Base-by-base conservation (phyloP, 768 basidiomycete species). In the Lepiota venenata region DNA sequence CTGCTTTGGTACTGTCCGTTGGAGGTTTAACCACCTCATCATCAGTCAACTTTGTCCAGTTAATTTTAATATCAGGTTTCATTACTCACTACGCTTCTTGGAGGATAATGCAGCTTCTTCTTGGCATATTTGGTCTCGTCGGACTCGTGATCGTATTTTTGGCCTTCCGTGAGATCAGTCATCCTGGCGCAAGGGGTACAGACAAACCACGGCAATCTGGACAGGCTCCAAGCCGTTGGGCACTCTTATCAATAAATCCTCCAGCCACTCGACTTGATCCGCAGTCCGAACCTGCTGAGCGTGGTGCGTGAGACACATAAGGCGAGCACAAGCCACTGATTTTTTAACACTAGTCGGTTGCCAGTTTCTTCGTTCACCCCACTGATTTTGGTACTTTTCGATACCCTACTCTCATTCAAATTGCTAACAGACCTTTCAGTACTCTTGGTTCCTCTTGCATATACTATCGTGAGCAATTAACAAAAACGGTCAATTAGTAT, bases 151-250 rank as follows among this genome's bases (percentile, higher is more conserved):
- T 69, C 5, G 69, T 87, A 32, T 47, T 63, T 1, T 37, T 75
- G 1, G 74, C 75, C 51, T 75, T 87, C 18, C 86, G 85, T 0
- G 87, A 89, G 60, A 88, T 86, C 1, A 80, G 78, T 43, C 82
- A 84, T 57, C 86, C 87, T 1, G 77, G 81, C 4, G 63, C 75
- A 1, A 69, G 77, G 38, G 81, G 83, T 0, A 68, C 84, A 1
- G 83, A 84, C 49, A 80, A 81, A 56, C 36, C 67, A 10, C 53
- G 64, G 25, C 50, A 50, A 44, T 37, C 66, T 8, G 42, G 62
- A 3, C 59, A 58, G 2, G 60, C 53, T 3, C 68, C 56, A 22
- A 49, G 38, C 20, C 47, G 37, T 45, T 60, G 58, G 58, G 55
- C 53, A 29, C 66, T 71, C 36, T 68, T 80, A 1, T 76, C 75